These are phyloP conservation scores for Kingdonia uniflora DNA, from an alignment of 164 flowering plant species.

Conservation along the genomic window DNA sequence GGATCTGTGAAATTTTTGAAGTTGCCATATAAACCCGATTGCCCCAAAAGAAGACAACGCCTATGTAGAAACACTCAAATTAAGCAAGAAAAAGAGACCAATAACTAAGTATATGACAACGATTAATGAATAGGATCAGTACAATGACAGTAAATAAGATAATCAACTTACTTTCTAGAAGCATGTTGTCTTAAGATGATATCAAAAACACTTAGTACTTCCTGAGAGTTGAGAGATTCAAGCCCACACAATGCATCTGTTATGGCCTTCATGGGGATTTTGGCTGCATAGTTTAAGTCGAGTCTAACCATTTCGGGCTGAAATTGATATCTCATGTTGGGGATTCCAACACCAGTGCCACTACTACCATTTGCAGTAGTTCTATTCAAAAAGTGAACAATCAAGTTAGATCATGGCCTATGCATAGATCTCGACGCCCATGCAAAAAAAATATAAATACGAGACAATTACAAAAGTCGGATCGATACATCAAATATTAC, in stretches of 20 bases:
- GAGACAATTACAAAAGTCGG: no score
- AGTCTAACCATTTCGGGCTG: conserved; percentile 64
- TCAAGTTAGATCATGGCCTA: no score
- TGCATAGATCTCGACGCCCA: no score
- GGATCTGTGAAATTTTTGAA: conserved; percentile 45
- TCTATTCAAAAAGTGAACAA: no score
- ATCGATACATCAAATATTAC: no score
- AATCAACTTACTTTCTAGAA: conserved; percentile 59
- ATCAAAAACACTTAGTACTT: conserved; percentile 82
- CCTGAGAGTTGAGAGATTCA: conserved; percentile 76
- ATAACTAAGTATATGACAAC: no score
- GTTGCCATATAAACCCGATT: conserved; percentile 71
- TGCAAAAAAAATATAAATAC: no score
- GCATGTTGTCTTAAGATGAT: conserved; percentile 90
- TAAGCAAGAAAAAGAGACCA: background rate
- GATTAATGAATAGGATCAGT: background rate
- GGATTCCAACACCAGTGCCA: no score
- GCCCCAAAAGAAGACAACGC: conserved; percentile 91
- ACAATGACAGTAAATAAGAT: background rate
- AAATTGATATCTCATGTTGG: no score
- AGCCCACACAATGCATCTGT: conserved; percentile 71
- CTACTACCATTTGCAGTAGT: no score
- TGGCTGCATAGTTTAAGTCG: conserved; percentile 80
- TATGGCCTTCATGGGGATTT: conserved; percentile 83
- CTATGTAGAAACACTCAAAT: conserved; percentile 25